phyloP scores from a whole-genome alignment of 495 filamentous ascomycete species.

The Pyrenula aspistea region DNA sequence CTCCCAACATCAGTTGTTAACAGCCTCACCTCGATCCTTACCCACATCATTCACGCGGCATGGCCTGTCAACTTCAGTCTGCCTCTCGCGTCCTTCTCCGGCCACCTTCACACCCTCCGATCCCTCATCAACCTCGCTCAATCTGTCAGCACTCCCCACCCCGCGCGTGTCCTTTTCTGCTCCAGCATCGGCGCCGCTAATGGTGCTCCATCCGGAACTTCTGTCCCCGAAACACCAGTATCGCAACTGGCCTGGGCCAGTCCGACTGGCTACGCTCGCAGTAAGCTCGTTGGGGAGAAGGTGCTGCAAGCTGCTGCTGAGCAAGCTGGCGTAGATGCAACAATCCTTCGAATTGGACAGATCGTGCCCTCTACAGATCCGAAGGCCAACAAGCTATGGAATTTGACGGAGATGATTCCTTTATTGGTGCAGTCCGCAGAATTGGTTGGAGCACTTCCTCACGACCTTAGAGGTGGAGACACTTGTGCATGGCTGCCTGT shows the following conservation, averaged over 20 bases:
- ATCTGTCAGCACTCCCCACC: conserved; percentile 22
- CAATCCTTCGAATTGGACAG: conserved; percentile 47
- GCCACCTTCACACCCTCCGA: conserved; percentile 36
- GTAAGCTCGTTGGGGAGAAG: conserved; percentile 44
- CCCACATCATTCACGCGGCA: conserved; percentile 42
- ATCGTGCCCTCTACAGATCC: conserved; percentile 35
- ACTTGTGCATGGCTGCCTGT: conserved; percentile 44
- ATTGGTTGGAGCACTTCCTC: conserved; percentile 34
- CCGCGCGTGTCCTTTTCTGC: conserved; percentile 37
- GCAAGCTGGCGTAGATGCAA: conserved; percentile 22
- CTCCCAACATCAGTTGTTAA: conserved; percentile 19
- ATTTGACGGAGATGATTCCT: conserved; percentile 44
- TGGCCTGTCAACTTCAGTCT: conserved; percentile 51
- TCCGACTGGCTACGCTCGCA: conserved; percentile 44
- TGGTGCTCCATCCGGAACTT: conserved; percentile 11
- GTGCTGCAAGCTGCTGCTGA: conserved; percentile 28
- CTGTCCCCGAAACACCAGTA: conserved; percentile 31
- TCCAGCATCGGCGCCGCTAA: conserved; percentile 40
- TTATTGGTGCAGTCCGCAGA: conserved; percentile 41
- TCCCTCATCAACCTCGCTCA: conserved; percentile 44
- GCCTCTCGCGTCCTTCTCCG: conserved; percentile 20
- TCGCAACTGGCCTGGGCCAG: conserved; percentile 24
- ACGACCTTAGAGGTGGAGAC: conserved; percentile 21
- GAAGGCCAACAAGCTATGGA: conserved; percentile 38
- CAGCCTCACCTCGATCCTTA: conserved; percentile 26